Evolutionary conservation across 2,329 filamentous ascomycete genomes (phyloP).

Genomic region (Fusarium fujikuroi): DNA sequence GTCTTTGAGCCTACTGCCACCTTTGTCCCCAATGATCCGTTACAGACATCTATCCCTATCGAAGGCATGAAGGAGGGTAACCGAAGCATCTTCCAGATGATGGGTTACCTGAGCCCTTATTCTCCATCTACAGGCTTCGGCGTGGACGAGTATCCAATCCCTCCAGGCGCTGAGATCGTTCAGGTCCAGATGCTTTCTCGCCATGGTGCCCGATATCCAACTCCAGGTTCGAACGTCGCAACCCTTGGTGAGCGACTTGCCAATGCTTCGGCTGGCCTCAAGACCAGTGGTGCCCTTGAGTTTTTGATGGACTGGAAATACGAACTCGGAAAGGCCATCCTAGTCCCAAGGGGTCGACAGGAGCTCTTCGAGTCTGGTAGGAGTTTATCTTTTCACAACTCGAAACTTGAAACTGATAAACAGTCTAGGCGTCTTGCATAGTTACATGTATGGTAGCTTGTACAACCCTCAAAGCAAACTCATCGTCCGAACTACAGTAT

Average conservation of each 20-base stretch:
- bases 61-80: slow-evolving; percentile 65
- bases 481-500: slow-evolving; percentile 74
- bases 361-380: slow-evolving; percentile 74
- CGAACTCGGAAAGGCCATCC: slow-evolving; percentile 74
- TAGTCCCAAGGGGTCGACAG: slow-evolving; percentile 77
- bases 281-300: slow-evolving; percentile 66
- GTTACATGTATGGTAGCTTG: slow-evolving; percentile 76
- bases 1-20: slow-evolving; percentile 71
- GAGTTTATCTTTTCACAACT: background rate
- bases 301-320: slow-evolving; percentile 79
- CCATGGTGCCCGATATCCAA: slow-evolving; percentile 80
- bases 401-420: background rate
- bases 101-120: slow-evolving; percentile 76
- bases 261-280: slow-evolving; percentile 63
- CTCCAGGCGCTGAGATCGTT: slow-evolving; percentile 72
- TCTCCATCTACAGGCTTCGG: slow-evolving; percentile 78
- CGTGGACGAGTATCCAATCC: slow-evolving; percentile 76
- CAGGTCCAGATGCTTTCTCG: slow-evolving; percentile 79
- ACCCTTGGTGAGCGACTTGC: slow-evolving; percentile 67
- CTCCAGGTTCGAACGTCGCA: slow-evolving; percentile 65
- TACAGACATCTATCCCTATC: slow-evolving; percentile 78
- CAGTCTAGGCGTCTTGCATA: slow-evolving; percentile 70
- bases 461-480: slow-evolving; percentile 80
- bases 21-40: slow-evolving; percentile 74
- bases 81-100: slow-evolving; percentile 75